Percentiles rank a stretch among this genome's conserved stretches.
Conservation (phyloP, 2,329 filamentous ascomycete genomes). For the Rutstroemia sydowiana region DNA sequence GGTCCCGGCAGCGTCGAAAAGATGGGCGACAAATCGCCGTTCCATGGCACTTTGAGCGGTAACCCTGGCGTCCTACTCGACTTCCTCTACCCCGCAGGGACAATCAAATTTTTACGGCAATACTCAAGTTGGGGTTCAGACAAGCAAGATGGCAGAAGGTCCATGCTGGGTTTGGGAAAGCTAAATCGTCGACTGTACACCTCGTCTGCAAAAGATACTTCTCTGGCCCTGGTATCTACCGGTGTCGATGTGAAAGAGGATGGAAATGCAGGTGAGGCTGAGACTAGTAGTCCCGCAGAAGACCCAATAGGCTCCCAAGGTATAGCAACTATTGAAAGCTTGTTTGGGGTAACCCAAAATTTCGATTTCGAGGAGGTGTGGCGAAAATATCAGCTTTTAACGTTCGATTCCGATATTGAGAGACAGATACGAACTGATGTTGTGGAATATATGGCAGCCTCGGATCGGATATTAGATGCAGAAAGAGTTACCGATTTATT, state of each 20-base stretch:
- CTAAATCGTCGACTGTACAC: constrained; percentile 30
- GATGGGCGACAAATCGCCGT: constrained; percentile 9
- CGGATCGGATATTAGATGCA: constrained; percentile 32
- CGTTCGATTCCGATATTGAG: constrained; percentile 14
- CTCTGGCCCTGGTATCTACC: background rate
- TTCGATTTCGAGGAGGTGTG: constrained; percentile 34
- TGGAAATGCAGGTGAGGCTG: background rate
- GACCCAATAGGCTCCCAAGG: background rate
- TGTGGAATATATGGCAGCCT: constrained; percentile 35
- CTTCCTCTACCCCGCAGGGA: constrained; percentile 36
- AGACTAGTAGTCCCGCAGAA: background rate
- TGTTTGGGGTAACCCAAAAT: constrained; percentile 15
- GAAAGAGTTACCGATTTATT: constrained; percentile 40
- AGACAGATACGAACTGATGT: constrained; percentile 19
- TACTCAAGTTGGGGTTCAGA: constrained; percentile 23
- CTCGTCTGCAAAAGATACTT: constrained; percentile 23
- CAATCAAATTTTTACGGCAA: constrained; percentile 31
- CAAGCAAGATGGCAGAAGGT: constrained; percentile 20
- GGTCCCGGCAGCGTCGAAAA: constrained; percentile 14
- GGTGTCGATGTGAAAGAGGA: background rate
- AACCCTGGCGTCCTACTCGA: constrained; percentile 28
- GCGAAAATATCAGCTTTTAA: constrained; percentile 31
- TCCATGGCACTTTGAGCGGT: constrained; percentile 6
- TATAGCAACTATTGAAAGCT: constrained; percentile 2
- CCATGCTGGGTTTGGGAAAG: constrained; percentile 14